phyloP scores from a whole-genome alignment of 805 yeast species.

The Saturnispora sanitii region DNA sequence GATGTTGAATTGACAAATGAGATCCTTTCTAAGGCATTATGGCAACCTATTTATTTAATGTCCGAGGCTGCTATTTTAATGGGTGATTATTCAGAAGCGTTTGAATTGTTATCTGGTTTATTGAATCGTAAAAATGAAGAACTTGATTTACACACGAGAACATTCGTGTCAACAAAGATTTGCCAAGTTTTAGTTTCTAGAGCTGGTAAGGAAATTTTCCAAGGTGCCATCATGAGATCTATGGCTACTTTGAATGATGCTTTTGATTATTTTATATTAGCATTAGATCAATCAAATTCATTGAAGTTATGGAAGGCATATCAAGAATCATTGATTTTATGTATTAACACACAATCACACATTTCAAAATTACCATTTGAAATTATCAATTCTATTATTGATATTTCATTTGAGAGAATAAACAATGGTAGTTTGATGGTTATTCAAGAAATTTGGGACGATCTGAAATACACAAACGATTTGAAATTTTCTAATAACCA shows the following conservation, averaged over 20 bases:
- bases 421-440: not conserved
- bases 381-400: conserved; percentile 21
- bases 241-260: conserved; percentile 35
- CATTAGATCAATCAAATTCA: conserved; percentile 25
- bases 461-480: not conserved
- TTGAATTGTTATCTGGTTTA: conserved; percentile 36
- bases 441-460: conserved; percentile 5
- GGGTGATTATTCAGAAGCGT: conserved; percentile 57
- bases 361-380: conserved; percentile 39
- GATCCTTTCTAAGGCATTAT: conserved; percentile 24
- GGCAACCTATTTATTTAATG: conserved; percentile 57
- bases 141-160: conserved; percentile 29
- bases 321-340: conserved; percentile 46
- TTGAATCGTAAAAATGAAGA: conserved; percentile 15
- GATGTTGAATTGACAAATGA: conserved; percentile 9
- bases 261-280: conserved; percentile 22
- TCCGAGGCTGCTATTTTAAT: conserved; percentile 56
- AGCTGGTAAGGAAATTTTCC: conserved; percentile 39
- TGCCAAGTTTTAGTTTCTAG: conserved; percentile 49
- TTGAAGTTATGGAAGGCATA: conserved; percentile 59
- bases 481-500: not conserved
- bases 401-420: conserved; percentile 5
- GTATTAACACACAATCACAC: conserved; percentile 46
- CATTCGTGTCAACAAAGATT: conserved; percentile 40
- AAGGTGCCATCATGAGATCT: conserved; percentile 65